Evolutionary conservation across 352 stramenopile species (phyloP), one percentile per base, ranked within the genome.

Genomic region (Pythium aquatile): DNA sequence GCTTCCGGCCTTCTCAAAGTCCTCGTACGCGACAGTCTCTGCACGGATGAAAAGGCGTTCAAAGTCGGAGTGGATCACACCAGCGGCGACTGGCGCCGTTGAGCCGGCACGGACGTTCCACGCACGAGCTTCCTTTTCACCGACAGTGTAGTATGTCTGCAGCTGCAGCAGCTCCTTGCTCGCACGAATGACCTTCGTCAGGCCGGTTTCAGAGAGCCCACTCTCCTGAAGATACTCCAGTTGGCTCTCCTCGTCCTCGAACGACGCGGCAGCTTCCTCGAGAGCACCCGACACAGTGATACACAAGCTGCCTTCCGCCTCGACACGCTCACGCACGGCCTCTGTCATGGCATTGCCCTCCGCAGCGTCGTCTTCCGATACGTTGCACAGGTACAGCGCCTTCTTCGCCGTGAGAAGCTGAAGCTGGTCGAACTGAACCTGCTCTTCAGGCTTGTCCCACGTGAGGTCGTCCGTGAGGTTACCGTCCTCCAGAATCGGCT

Each of bases 311-410:
- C 83, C 83, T 52, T 94, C 81, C 1, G 76, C 76, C 48, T 93
- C 83, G 24, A 90, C 85, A 42, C 80, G 73, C 52, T 80, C 64
- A 30, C 75, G 77, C 48, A 94, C 87, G 1, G 77, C 81, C 39
- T 96, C 74, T 0, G 94, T 97, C 87, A 98, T 96, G 17, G 83
- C 92, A 63, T 99, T 99, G 17, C 97, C 96, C 8, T 62, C 83
- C 0, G 93, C 96, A 11, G 98, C 85, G 70, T 99, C 96, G 35
- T 88, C 79, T 71, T 99, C 95, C 35, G 91, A 97, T 30, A 99
- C 97, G 75, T 99, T 99, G 59, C 92, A 97, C 48, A 98, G 83
- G 73, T 99, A 99, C 61, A 99, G 93, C 55, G 98, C 97, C 58
- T 96, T 96, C 76, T 98, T 98, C 44, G 88, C 73, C 16, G 96